Evolutionary conservation across 495 filamentous ascomycete genomes (phyloP).

Genomic region (Beverwykella pulmonaria): DNA sequence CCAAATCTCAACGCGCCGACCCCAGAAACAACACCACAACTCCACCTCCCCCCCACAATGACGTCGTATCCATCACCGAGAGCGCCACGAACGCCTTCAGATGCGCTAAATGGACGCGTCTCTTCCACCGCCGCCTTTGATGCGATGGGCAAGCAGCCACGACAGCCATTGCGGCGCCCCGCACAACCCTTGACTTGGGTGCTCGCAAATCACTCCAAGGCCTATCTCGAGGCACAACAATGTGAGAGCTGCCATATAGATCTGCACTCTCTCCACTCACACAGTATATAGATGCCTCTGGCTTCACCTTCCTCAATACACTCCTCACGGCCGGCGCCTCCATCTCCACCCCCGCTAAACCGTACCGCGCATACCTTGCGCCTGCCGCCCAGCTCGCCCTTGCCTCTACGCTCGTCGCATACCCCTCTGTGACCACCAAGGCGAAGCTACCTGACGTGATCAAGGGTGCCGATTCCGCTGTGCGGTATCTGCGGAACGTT

Average conservation of each 20-base stretch:
- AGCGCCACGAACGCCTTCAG: neutral
- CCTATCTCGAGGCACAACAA: constrained; percentile 32
- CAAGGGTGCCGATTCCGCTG: constrained; percentile 57
- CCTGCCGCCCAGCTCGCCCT: constrained; percentile 65
- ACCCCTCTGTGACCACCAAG: constrained; percentile 67
- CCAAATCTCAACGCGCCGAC: no score
- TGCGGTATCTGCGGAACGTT: constrained; percentile 62
- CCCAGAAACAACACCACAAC: no score
- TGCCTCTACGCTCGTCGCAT: constrained; percentile 67
- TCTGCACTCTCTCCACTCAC: neutral
- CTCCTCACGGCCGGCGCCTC: constrained; percentile 62
- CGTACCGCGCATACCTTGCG: constrained; percentile 53
- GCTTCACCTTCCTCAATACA: constrained; percentile 67
- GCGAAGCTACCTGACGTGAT: constrained; percentile 56
- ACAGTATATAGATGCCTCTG: constrained; percentile 61
- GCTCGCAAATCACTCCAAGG: constrained; percentile 31
- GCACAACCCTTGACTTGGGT: constrained; percentile 28
- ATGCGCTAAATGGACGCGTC: neutral
- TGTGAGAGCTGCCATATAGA: constrained; percentile 13
- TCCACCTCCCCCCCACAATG: neutral
- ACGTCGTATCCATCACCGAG: neutral
- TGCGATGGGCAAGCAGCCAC: constrained; percentile 9
- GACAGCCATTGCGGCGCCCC: constrained; percentile 14
- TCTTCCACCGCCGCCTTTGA: constrained; percentile 8
- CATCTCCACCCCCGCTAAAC: constrained; percentile 21